phyloP scores from a whole-genome alignment of 495 filamentous ascomycete species.

The Lichenothelia convexa region DNA sequence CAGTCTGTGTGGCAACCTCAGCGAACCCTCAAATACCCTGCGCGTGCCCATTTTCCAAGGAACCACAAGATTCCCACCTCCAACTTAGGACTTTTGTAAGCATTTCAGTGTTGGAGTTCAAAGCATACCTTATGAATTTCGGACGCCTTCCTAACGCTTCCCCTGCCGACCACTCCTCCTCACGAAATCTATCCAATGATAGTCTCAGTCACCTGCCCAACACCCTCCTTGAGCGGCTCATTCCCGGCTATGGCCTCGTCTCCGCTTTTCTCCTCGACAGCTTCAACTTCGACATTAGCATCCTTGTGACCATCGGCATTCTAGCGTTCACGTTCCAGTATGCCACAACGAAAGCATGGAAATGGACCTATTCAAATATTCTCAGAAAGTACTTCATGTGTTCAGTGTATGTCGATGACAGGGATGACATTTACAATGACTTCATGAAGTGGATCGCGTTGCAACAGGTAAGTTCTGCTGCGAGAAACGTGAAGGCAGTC shows the following conservation, averaged over 20 bases:
- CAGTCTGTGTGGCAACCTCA: too few relatives aligned
- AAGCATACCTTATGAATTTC: too few relatives aligned
- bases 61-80: too few relatives aligned
- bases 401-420: constrained; percentile 33
- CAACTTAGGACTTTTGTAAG: too few relatives aligned
- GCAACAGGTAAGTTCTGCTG: constrained; percentile 30
- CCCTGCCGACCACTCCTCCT: too few relatives aligned
- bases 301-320: constrained; percentile 48
- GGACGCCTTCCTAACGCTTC: too few relatives aligned
- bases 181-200: too few relatives aligned
- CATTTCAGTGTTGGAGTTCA: too few relatives aligned
- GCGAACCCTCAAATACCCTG: too few relatives aligned
- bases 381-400: constrained; percentile 21
- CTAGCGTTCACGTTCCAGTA: constrained; percentile 21
- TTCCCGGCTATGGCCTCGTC: constrained; percentile 54
- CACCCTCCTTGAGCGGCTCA: constrained; percentile 52
- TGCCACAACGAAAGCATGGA: constrained; percentile 9
- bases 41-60: too few relatives aligned
- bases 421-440: constrained; percentile 41
- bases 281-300: constrained; percentile 48
- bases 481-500: constrained; percentile 36
- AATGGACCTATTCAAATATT: constrained; percentile 1
- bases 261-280: constrained; percentile 39
- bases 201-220: constrained; percentile 13
- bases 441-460: constrained; percentile 41